Base-by-base conservation (phyloP, 1,284 basidiomycete species). In the Mycocalia duriaeana region DNA sequence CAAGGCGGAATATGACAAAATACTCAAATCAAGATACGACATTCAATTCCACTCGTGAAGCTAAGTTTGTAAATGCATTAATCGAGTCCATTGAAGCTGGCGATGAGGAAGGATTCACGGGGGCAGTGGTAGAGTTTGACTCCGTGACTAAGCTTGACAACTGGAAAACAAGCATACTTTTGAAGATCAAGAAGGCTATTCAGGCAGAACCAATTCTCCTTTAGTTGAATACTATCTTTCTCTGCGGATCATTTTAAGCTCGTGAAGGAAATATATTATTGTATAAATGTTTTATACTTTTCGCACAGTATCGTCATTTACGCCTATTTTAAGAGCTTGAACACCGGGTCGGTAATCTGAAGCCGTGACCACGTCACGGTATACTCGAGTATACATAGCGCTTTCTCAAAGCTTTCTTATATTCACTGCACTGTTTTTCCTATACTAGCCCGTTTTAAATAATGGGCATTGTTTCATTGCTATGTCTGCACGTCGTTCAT, bases 151-250 rank as follows among this genome's bases (percentile, higher is more conserved):
- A 91, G 68, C 69, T 97, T 59, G 94, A 97, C 67, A 89, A 89
- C 67, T 96, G 92, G 92, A 96, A 96, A 79, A 96, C 93, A 31
- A 75, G 68, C 26, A 85, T 97, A 44, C 65, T 98, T 56, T 71
- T 96, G 58, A 88, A 88, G 69, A 85, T 96, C 66, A 97, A 96
- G 78, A 81, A 78, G 63, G 71, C 75, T 23, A 81, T 96, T 50
- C 77, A 87, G 37, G 70, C 69, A 2, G 77, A 84, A 53, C 69
- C 69, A 5, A 64, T 19, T 24, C 39, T 41, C 11, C 20, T 9
- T 22, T 41, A 41, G 23, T 11, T 41, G 14, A n/a, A n/a, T n/a
- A n/a, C n/a, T n/a, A n/a, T n/a, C n/a, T n/a, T n/a, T n/a, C n/a
- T n/a, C n/a, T n/a, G n/a, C n/a, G n/a, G n/a, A n/a, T n/a, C n/a